Evolutionary conservation across 345 rosid species (phyloP).

Genomic region (Eucalyptus pauciflora): DNA sequence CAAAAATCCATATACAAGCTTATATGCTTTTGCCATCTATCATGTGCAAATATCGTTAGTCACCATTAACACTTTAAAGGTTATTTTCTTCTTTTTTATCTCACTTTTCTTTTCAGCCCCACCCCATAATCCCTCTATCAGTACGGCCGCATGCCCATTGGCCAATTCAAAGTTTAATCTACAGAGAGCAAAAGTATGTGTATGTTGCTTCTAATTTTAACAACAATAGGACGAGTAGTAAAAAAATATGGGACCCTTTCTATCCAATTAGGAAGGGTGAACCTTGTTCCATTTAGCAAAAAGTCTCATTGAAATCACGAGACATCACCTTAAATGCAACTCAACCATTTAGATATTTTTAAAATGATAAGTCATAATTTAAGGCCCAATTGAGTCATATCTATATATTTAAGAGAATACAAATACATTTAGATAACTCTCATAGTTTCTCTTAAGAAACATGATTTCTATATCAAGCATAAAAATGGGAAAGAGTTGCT

Average conservation of each 20-base stretch:
- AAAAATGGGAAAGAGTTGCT: background rate
- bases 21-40: background rate
- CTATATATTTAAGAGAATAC: background rate
- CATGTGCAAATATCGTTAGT: background rate
- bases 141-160: background rate
- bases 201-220: background rate
- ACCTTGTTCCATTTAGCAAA: background rate
- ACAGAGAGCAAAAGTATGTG: background rate
- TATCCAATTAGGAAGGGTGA: background rate
- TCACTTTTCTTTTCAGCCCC: background rate
- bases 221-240: background rate
- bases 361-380: background rate
- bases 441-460: background rate
- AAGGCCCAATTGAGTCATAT: background rate
- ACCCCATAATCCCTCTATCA: background rate
- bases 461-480: background rate
- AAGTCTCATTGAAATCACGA: background rate
- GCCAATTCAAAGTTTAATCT: background rate
- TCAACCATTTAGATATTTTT: background rate
- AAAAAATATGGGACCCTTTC: background rate
- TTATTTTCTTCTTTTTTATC: background rate
- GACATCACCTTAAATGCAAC: background rate
- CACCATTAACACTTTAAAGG: background rate
- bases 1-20: background rate
- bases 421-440: background rate